Evolutionary conservation across 192 early-diverging fungal genomes (phyloP), one percentile per base, ranked within the genome.

Genomic region (Coemansia sp.): DNA sequence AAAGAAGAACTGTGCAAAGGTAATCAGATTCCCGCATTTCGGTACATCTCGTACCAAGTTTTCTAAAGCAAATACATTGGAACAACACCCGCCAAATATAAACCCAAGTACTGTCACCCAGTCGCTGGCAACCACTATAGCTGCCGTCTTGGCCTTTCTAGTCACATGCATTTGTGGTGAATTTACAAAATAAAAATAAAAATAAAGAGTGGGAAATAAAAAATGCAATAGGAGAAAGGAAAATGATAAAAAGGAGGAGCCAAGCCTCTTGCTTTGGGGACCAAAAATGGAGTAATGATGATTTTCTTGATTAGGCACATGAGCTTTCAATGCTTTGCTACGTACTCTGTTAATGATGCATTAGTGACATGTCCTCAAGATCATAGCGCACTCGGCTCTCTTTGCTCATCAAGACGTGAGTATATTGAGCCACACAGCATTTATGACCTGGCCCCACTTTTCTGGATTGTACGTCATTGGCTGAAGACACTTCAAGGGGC

Each of bases 1-100:
- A 46, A 91, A 88, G 6, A 88, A 33, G 72, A 96, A 96, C 70
- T 96, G 95, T 16, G 84, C 89, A 72, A 95, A 89, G 11, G 95
- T 96, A 41, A 96, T 90, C 44, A 96, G 78, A 61, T 93, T 85
- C n/a, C 92, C 93, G 73, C 83, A 75, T 66, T 83, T 85, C 18
- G 88, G 89, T 22, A 72, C 78, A 13, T 82, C 63, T 33, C 79
- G 74, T 29, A 95, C 90, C 5, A 96, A 85, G 41, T 89, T 77
- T 73, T 96, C 95, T 22, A 96, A 81, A 2, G 93, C 89, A 86
- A 90, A 93, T 18, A 94, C 93, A 63, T 95, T 95, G 44, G 91
- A 90, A 70, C 95, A 96, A 74, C 93, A 95, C 1, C 95, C 95
- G 18, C 92, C 92, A 84, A 96, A 96, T 75, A 96, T 91, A 55